A percentile compares a stretch with the other conserved stretches of the same genome.
Evolutionary conservation across 129 eudicot genomes (phyloP).

Genomic region (Apium graveolens): DNA sequence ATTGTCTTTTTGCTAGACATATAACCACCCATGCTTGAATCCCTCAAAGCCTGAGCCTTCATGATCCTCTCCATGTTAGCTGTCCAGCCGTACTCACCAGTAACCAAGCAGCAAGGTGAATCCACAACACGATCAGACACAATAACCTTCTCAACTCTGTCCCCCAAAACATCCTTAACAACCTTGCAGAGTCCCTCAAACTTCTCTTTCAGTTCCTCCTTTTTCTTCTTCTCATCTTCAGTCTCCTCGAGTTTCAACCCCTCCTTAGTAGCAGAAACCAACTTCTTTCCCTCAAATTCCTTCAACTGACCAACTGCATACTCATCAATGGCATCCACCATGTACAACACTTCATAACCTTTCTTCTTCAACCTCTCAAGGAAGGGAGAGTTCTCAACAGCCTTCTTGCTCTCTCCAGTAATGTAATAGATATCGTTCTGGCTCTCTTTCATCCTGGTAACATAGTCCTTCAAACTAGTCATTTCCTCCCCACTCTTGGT

Average conservation of each 20-base stretch:
- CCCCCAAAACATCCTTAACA: conserved; percentile 20
- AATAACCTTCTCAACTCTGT: too few relatives aligned
- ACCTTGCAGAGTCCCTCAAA: conserved; percentile 24
- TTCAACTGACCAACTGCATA: conserved; percentile 16
- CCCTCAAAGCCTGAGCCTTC: conserved; percentile 5
- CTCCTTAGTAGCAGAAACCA: conserved; percentile 23
- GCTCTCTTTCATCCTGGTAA: conserved; percentile 53
- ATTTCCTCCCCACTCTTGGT: conserved; percentile 57
- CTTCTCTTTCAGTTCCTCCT: conserved; percentile 13
- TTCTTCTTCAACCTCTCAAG: conserved; percentile 49
- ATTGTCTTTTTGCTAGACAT: not conserved
- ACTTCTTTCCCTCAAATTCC: conserved; percentile 9
- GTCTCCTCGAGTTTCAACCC: conserved; percentile 22
- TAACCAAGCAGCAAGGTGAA: not conserved
- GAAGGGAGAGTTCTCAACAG: conserved; percentile 47
- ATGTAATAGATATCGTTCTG: conserved; percentile 53
- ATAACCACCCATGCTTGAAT: not conserved
- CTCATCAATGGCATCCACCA: conserved; percentile 54
- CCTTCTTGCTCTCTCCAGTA: conserved; percentile 55
- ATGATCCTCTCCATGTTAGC: too few relatives aligned
- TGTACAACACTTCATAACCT: conserved; percentile 44
- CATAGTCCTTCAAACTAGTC: conserved; percentile 62
- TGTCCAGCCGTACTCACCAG: conserved; percentile 1
- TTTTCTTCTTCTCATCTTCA: conserved; percentile 18
- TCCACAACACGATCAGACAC: too few relatives aligned